These are phyloP conservation scores for Calonectria naviculata DNA, from an alignment of 2,329 filamentous ascomycete species.

Conservation along the genomic window DNA sequence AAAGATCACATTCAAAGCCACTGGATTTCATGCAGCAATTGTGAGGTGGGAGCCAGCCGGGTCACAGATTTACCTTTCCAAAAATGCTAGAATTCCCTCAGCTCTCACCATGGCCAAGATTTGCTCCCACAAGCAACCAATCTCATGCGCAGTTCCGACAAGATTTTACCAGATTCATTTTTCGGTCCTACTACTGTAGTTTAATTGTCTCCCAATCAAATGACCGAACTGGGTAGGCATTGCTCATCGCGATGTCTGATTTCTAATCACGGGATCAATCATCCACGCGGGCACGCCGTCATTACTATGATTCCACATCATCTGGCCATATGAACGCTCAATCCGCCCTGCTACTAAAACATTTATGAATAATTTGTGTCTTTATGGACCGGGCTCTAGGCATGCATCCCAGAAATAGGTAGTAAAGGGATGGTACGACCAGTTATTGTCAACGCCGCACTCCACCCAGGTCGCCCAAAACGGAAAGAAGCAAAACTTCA, in stretches of 20 bases:
- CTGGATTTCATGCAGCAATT: no score
- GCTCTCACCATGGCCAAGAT: background rate
- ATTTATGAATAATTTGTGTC: background rate
- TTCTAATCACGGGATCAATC: background rate
- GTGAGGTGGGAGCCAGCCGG: no score
- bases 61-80: no score
- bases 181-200: no score
- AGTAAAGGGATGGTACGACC: background rate
- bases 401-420: background rate
- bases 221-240: background rate
- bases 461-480: conserved; percentile 5
- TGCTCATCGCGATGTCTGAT: background rate
- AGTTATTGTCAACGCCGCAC: background rate
- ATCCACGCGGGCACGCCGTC: background rate
- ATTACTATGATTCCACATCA: background rate
- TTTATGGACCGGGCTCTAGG: no score
- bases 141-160: background rate
- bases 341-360: background rate
- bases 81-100: background rate
- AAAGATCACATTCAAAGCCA: no score
- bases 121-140: background rate
- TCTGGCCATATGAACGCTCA: background rate
- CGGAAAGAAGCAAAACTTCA: conserved; percentile 30
- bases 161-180: background rate
- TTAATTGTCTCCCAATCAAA: background rate